These are phyloP conservation scores for Aureobasidium musti DNA, from an alignment of 2,329 filamentous ascomycete species.

Conservation along the genomic window DNA sequence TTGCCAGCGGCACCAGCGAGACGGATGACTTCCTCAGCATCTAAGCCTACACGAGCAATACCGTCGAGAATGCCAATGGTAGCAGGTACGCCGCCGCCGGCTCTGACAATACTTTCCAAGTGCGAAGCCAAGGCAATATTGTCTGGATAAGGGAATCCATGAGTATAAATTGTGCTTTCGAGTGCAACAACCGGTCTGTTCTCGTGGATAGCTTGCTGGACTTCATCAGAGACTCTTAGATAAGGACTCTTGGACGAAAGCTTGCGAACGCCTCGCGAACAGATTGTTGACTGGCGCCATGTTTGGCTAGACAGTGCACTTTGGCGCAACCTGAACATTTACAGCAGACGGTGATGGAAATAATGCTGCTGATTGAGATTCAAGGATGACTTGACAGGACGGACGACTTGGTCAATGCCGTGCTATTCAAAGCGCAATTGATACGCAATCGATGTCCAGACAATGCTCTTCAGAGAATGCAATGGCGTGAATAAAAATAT, in stretches of 20 bases:
- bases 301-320: neutral
- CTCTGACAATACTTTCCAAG: constrained; percentile 78
- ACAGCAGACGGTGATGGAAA: neutral
- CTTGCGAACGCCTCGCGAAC: neutral
- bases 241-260: constrained; percentile 45
- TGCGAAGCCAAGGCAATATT: constrained; percentile 75
- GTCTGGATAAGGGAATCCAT: constrained; percentile 72
- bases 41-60: constrained; percentile 76
- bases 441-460: neutral
- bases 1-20: constrained; percentile 62
- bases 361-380: neutral
- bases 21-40: constrained; percentile 67
- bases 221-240: constrained; percentile 77
- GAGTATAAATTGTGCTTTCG: constrained; percentile 96
- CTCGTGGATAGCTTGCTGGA: constrained; percentile 71
- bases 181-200: constrained; percentile 85
- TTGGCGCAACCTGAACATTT: constrained; percentile 27
- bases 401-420: neutral
- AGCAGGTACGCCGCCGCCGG: constrained; percentile 80
- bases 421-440: neutral
- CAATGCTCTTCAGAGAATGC: neutral
- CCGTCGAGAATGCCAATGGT: constrained; percentile 88
- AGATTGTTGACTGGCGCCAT: neutral
- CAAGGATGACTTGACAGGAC: neutral
- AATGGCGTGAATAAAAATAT: neutral